Conservation (phyloP, 2,329 filamentous ascomycete genomes). For the Beauveria sp. region DNA sequence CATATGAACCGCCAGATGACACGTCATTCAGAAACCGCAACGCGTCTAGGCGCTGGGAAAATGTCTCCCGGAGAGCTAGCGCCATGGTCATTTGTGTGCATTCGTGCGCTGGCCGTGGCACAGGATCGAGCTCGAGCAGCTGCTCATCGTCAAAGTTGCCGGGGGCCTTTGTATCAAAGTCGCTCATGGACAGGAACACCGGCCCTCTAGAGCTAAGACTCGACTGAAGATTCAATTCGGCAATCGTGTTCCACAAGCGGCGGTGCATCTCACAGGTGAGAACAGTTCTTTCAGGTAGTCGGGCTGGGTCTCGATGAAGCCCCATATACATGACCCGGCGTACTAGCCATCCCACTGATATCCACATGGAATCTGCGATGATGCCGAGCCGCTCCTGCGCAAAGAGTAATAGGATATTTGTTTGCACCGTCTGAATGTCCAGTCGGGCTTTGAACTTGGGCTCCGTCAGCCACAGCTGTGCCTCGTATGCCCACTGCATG, state of each 20-base stretch:
- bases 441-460: slow-evolving; percentile 47
- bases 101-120: slow-evolving; percentile 24
- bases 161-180: slow-evolving; percentile 42
- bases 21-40: slow-evolving; percentile 37
- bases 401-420: slow-evolving; percentile 34
- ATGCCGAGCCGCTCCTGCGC: slow-evolving; percentile 31
- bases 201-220: slow-evolving; percentile 39
- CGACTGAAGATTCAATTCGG: slow-evolving; percentile 39
- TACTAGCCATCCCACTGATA: slow-evolving; percentile 35
- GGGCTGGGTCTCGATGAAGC: slow-evolving; percentile 39
- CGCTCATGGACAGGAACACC: slow-evolving; percentile 33
- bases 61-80: slow-evolving; percentile 33
- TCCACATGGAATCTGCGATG: slow-evolving; percentile 41
- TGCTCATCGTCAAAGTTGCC: slow-evolving; percentile 44
- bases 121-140: slow-evolving; percentile 24
- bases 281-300: slow-evolving; percentile 27
- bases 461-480: slow-evolving; percentile 44
- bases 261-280: slow-evolving; percentile 40
- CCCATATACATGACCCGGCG: slow-evolving; percentile 43
- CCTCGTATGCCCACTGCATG: slow-evolving; percentile 50
- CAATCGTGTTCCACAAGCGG: slow-evolving; percentile 44
- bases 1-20: slow-evolving; percentile 29
- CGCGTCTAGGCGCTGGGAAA: slow-evolving; percentile 36
- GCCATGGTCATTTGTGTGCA: slow-evolving; percentile 35
- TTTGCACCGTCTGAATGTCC: slow-evolving; percentile 43